Evolutionary conservation across 2,329 filamentous ascomycete genomes (phyloP).

Genomic region (Aspergillus pseudoglaucus): DNA sequence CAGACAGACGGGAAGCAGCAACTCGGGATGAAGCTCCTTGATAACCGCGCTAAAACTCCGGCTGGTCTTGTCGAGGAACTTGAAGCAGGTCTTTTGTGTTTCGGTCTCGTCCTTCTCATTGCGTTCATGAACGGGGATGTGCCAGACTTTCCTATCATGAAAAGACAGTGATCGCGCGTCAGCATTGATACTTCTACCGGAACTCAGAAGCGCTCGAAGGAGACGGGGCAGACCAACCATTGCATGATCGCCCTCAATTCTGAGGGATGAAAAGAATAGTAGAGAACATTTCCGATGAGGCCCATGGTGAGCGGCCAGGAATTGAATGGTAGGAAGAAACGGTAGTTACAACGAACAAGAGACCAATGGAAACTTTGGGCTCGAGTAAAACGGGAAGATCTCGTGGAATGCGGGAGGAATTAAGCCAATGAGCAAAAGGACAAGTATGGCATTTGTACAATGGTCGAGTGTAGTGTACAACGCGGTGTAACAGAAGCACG

Average conservation of each 20-base stretch:
- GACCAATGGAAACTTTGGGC: not conserved
- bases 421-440: slow-evolving; percentile 8
- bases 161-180: slow-evolving; percentile 1
- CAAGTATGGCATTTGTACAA: slow-evolving; percentile 5
- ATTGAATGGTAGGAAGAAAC: not conserved
- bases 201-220: slow-evolving; percentile 2
- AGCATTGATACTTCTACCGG: slow-evolving; percentile 9
- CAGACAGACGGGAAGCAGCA: slow-evolving; percentile 78
- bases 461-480: not conserved
- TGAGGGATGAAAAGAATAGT: slow-evolving; percentile 67
- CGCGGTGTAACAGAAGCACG: not conserved
- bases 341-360: not conserved
- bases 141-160: slow-evolving; percentile 78
- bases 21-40: slow-evolving; percentile 88
- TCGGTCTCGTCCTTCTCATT: slow-evolving; percentile 67
- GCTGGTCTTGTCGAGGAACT: slow-evolving; percentile 78
- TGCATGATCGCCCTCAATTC: slow-evolving; percentile 79
- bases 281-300: slow-evolving; percentile 50
- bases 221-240: slow-evolving; percentile 57
- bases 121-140: slow-evolving; percentile 84
- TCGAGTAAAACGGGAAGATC: not conserved
- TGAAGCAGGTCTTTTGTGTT: slow-evolving; percentile 75
- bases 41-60: slow-evolving; percentile 92
- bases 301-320: slow-evolving; percentile 27
- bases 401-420: not conserved